These are phyloP conservation scores for Zymoseptoria passerinii DNA, from an alignment of 2,329 filamentous ascomycete species.

Conservation along the genomic window DNA sequence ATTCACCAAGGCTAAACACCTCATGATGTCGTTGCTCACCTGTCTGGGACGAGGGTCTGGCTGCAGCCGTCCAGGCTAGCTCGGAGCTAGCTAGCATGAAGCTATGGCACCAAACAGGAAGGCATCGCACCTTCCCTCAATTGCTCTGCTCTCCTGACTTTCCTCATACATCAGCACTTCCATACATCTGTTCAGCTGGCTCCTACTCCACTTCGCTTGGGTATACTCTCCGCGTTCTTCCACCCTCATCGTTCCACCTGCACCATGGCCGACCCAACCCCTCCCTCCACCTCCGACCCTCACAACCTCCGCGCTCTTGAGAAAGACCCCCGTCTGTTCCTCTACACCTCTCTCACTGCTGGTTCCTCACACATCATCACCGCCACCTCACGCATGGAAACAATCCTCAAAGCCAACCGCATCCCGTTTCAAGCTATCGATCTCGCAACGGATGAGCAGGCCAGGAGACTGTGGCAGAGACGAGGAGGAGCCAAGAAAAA, in stretches of 20 bases:
- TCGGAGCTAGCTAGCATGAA: background rate
- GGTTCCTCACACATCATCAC: conserved; percentile 95
- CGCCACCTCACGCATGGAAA: conserved; percentile 89
- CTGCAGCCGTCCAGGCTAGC: background rate
- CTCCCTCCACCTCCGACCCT: background rate
- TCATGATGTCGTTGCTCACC: background rate
- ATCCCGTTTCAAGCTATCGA: conserved; percentile 91
- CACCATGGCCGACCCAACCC: background rate
- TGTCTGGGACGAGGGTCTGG: background rate
- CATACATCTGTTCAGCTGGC: background rate
- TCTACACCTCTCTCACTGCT: conserved; percentile 92
- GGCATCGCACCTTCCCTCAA: background rate
- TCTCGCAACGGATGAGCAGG: conserved; percentile 80
- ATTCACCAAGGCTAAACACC: background rate
- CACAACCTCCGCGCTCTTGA: conserved; percentile 38
- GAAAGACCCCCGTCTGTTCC: conserved; percentile 58
- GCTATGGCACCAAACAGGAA: background rate
- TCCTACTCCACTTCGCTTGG: background rate
- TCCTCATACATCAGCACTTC: background rate
- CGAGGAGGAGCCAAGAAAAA: conserved; percentile 71
- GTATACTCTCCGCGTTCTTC: background rate
- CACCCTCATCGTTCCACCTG: background rate
- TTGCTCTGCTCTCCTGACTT: background rate
- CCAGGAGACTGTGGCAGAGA: conserved; percentile 79
- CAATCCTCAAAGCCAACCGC: conserved; percentile 88